A percentile compares a stretch with the other conserved stretches of the same genome.
Conservation (phyloP, 2,329 filamentous ascomycete genomes). For the Colletotrichum cuscutae region DNA sequence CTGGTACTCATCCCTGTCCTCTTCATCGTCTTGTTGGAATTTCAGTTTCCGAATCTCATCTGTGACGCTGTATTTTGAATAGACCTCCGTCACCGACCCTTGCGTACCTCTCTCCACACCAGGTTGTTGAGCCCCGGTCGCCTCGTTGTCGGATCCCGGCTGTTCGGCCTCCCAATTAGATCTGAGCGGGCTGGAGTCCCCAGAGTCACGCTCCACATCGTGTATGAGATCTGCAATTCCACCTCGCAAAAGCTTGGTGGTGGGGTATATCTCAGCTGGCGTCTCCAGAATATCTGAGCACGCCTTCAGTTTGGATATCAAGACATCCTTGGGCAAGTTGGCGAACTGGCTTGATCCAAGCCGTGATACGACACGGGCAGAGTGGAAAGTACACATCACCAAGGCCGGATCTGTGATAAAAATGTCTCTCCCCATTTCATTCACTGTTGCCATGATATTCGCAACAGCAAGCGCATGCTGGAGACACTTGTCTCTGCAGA, state of each 20-base stretch:
- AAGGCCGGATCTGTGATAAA: constrained; percentile 27
- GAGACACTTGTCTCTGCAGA: constrained; percentile 23
- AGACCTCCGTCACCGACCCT: not conserved
- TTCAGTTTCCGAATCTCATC: constrained; percentile 31
- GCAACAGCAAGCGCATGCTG: constrained; percentile 26
- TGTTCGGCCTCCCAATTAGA: constrained; percentile 23
- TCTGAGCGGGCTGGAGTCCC: constrained; percentile 12
- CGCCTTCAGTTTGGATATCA: constrained; percentile 11
- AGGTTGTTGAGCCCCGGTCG: not conserved
- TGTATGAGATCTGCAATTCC: constrained; percentile 27
- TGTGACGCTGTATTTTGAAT: constrained; percentile 32
- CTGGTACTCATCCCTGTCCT: not conserved
- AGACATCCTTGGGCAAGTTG: not conserved
- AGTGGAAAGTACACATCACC: constrained; percentile 31
- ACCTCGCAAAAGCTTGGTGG: constrained; percentile 11
- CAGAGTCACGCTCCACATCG: constrained; percentile 15
- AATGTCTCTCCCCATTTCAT: constrained; percentile 17
- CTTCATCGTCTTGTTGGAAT: constrained; percentile 22
- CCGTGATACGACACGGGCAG: constrained; percentile 24
- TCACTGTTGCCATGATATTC: constrained; percentile 13
- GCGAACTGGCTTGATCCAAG: constrained; percentile 20
- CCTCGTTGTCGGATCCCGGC: not conserved
- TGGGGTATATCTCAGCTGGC: constrained; percentile 25
- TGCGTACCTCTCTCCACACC: not conserved
- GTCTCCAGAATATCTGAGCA: constrained; percentile 18